Evolutionary conservation across 257 asterid species (phyloP).

Genomic region (Ligustrum vulgare): DNA sequence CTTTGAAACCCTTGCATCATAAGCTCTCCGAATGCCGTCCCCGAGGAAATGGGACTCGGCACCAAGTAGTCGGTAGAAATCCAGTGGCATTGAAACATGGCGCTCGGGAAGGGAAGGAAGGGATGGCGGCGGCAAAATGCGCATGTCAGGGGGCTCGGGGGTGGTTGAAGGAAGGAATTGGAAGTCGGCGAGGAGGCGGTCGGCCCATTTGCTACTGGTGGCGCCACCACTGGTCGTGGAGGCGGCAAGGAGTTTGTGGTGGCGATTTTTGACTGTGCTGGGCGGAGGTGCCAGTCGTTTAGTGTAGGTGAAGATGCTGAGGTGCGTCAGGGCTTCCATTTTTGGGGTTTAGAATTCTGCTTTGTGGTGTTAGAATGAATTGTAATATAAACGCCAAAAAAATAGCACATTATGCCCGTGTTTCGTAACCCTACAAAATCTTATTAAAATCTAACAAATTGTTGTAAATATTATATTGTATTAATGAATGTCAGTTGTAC

Average conservation of each 20-base stretch:
- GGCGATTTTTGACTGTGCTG: constrained; percentile 29
- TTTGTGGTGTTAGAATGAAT: neutral
- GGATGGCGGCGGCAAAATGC: constrained; percentile 41
- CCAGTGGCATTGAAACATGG: constrained; percentile 69
- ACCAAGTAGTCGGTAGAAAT: constrained; percentile 82
- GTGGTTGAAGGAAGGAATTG: constrained; percentile 75
- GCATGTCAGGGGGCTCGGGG: constrained; percentile 40
- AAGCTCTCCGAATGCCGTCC: constrained; percentile 91
- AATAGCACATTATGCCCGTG: neutral
- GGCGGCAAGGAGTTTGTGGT: constrained; percentile 54
- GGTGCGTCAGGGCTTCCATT: constrained; percentile 64
- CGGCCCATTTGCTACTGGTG: constrained; percentile 91
- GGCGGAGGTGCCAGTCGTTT: constrained; percentile 46
- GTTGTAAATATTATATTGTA: too few relatives aligned
- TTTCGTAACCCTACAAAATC: too few relatives aligned
- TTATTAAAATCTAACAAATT: too few relatives aligned
- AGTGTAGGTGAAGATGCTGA: constrained; percentile 46
- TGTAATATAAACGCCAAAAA: neutral
- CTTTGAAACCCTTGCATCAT: constrained; percentile 76
- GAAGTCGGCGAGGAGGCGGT: constrained; percentile 90
- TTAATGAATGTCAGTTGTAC: too few relatives aligned
- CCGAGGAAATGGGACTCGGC: constrained; percentile 92
- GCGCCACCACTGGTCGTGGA: constrained; percentile 65
- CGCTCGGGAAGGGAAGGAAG: constrained; percentile 76
- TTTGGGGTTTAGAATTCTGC: constrained; percentile 7